These are phyloP conservation scores for Volutella citrinella DNA, from an alignment of 2,329 filamentous ascomycete species.

Conservation along the genomic window DNA sequence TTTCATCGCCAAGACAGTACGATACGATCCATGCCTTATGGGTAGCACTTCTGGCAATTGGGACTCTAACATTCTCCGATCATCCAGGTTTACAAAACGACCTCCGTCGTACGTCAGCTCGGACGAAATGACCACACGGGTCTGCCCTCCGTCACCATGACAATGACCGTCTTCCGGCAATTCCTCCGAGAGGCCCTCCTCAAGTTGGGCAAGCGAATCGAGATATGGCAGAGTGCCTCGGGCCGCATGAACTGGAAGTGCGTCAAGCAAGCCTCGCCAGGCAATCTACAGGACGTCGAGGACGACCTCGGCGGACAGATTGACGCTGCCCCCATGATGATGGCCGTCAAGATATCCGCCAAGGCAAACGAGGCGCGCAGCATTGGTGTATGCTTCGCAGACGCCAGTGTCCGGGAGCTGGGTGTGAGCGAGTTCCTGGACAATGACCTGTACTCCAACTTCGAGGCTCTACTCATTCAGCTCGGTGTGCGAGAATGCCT, in stretches of 20 bases:
- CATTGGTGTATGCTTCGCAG: conserved; percentile 95
- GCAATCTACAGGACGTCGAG: conserved; percentile 94
- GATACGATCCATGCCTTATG: too few species aligned
- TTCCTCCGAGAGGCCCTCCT: conserved; percentile 94
- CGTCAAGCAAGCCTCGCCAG: conserved; percentile 87
- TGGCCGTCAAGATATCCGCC: conserved; percentile 90
- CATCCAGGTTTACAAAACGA: conserved; percentile 92
- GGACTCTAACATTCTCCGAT: too few species aligned
- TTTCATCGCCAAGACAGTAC: conserved; percentile 75
- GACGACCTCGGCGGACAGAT: conserved; percentile 87
- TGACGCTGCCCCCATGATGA: conserved; percentile 88
- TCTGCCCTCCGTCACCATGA: conserved; percentile 92
- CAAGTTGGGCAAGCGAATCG: conserved; percentile 82
- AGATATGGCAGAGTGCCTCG: conserved; percentile 77
- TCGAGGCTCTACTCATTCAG: conserved; percentile 94
- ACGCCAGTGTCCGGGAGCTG: conserved; percentile 91
- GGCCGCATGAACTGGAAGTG: conserved; percentile 90
- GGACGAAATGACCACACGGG: conserved; percentile 81
- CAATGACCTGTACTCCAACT: conserved; percentile 97
- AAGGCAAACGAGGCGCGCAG: conserved; percentile 80
- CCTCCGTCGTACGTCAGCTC: conserved; percentile 87
- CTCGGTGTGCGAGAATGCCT: conserved; percentile 93
- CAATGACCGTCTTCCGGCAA: conserved; percentile 89
- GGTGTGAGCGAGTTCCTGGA: conserved; percentile 98
- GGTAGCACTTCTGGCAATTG: too few species aligned